Base-by-base conservation (phyloP, 805 yeast genomes). In the Vanderwaltozyma verrucispora region DNA sequence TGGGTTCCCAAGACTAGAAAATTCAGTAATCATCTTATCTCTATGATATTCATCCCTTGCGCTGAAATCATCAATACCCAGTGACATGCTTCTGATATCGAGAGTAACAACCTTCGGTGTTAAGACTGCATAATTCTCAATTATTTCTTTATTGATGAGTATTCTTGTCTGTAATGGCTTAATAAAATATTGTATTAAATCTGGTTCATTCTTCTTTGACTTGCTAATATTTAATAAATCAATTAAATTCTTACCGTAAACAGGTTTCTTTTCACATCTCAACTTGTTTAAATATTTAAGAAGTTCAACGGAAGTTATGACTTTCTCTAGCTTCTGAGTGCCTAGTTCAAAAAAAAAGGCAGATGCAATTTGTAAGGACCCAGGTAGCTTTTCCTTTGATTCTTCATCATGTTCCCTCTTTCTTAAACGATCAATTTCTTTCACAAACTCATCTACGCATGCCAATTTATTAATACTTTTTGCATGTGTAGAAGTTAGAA, bases 31-130 rank as follows among this genome's bases (percentile, higher is more conserved):
- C 28, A 47, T 34, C 7, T 21, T 33, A 38, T 10, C 50, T 50
- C 32, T 70, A 54, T 35, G 53, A 62, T 21, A 56, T 41, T 40
- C 40, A 29, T 57, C 54, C 12, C 50, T 6, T 4, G 45, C 20
- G 35, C 54, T 51, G 3, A 42, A 45, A 20, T 48, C 55, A 27
- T 54, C 47, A 10, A 50, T 34, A 5, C 53, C 62, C 14, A 61
- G 20, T 1, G 51, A 14, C 34, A 50, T 27, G 2, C 76, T 74
- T 33, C 74, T 68, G 71, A 80, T 68, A 53, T 87, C 89, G 36
- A 83, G 65, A 1, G 85, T 71, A 2, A 87, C 94, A 4, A 75
- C 95, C 3, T 77, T 67, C 0, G 99, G 98, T 0, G 97, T 92
- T 4, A 89, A 72, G 45, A 84, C 89, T 0, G 94, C 84, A 60